Conservation (phyloP, 306 rosid species). For the Castanospermum australe region DNA sequence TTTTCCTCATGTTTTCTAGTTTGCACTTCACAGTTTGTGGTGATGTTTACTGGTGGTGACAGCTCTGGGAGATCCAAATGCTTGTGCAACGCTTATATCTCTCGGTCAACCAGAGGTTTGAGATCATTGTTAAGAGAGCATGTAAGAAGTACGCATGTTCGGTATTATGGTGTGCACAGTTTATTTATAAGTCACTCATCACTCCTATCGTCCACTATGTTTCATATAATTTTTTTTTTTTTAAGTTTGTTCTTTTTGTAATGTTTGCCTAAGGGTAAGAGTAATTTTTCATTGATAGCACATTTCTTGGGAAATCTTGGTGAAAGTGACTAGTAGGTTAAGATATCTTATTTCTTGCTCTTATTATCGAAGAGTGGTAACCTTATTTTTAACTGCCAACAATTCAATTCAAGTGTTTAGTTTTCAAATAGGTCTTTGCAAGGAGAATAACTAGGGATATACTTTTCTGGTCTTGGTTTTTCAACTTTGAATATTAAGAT, state of each 20-base stretch:
- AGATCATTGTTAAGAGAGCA: conserved; percentile 76
- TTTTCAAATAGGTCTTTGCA: not conserved
- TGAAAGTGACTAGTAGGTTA: not conserved
- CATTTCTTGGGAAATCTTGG: conserved; percentile 14
- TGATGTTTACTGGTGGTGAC: conserved; percentile 71
- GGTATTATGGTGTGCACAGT: not conserved
- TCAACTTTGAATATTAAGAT: not conserved
- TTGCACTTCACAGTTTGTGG: conserved; percentile 84
- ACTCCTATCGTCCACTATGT: not conserved
- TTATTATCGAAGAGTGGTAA: not conserved
- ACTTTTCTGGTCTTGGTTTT: not conserved
- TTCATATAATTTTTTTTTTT: not conserved
- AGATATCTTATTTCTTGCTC: not conserved
- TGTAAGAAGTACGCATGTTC: conserved; percentile 48
- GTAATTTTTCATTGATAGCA: conserved; percentile 22
- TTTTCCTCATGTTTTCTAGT: conserved; percentile 40
- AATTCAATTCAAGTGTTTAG: not conserved
- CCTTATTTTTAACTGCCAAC: not conserved
- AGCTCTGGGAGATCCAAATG: conserved; percentile 50
- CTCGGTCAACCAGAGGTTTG: conserved; percentile 82
- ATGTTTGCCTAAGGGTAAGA: not conserved
- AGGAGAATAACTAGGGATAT: not conserved
- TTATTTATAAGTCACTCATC: not conserved
- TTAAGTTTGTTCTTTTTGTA: not conserved
- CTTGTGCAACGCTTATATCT: conserved; percentile 66